Evolutionary conservation across 495 filamentous ascomycete genomes (phyloP), one percentile per base, ranked within the genome.

Genomic region (Mytilinidion resinicola): DNA sequence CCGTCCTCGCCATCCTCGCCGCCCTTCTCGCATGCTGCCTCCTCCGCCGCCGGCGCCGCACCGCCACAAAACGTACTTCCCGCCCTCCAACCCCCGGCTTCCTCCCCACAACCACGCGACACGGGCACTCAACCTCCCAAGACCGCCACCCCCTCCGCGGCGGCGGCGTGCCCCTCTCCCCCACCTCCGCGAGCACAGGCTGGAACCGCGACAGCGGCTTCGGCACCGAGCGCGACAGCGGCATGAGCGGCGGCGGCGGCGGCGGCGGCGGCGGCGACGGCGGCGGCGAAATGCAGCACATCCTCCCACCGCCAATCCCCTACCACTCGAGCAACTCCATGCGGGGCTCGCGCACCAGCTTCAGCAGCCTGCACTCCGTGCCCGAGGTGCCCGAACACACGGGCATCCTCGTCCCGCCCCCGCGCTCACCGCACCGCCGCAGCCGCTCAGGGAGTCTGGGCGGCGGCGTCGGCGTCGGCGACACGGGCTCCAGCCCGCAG

Each of bases 11-110:
- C 51, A 12, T 71, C 69, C 38, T 67, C 59, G 56, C 68, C 53
- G 41, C 70, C 63, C 37, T 69, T 54, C 14, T 70, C 53, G 51
- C 58, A 64, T 47, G 68, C 58, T 21, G 62, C 59, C 58, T 73
- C 69, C 49, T 70, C 61, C 34, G 51, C 42, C 14, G 67, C 52
- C 42, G 69, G 70, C 36, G 70, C 64, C 42, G 75, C 64, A 11
- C 72, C 66, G 55, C 52, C 34, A 49, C 30, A 19, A n/a, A 44
- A 11, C 30, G 55, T 37, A 59, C 50, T 10, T 59, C 59, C 21
- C 54, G 57, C 6, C 63, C 63, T 7, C 56, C 59, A 7, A 62
- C 63, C 4, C 59, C 63, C 8, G 59, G 56, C 38, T 66, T 66
- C 52, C 59, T 66, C 46, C 63, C 63, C 50, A 62, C 21, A 50